Base-by-base conservation (phyloP, 768 basidiomycete species). In the Naganishia randhawae region DNA sequence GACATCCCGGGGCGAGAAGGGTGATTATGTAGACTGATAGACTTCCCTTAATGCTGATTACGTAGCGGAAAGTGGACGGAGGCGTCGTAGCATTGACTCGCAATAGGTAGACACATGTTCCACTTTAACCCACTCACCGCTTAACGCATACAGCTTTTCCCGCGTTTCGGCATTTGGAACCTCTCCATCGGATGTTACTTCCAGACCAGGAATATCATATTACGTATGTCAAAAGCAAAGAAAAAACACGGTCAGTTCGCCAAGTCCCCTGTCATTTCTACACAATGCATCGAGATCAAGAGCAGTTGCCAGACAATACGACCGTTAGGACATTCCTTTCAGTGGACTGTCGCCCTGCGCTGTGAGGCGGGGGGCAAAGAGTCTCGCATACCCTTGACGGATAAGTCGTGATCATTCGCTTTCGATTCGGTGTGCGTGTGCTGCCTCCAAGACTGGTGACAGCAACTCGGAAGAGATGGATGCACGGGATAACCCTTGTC, bases 341-440 rank as follows among this genome's bases (percentile, higher is more conserved):
- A 61, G 57, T 61, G 57, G 57, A 61, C 57, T 27, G 22, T 29
- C 41, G 22, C 39, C 57, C 22, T 25, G 35, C 37, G 41, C 29
- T 33, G 37, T 31, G 25, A 16, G 57, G 29, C 37, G 37, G 22
- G 13, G 25, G 57, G 37, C 14, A 61, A 41, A 25, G 33, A 61
- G 22, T 41, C 57, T 61, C 57, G 57, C 57, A 61, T 25, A 39
- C 27, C 57, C 57, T 61, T 14, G 57, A 61, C 57, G 57, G 37
- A 61, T 39, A 61, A n/a, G 57, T 61, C 57, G 57, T 61, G 57
- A 61, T 61, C 57, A 39, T 41, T 39, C 37, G 35, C 37, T 61
- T 25, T 3, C 57, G 19, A 61, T 61, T 22, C 41, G 35, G n/a
- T 31, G 33, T 37, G 33, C 54, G 54, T 17, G 22, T 37, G 14